Evolutionary conservation across 1,284 basidiomycete genomes (phyloP), one percentile per base, ranked within the genome.

Genomic region (Rhodotorula sp.): DNA sequence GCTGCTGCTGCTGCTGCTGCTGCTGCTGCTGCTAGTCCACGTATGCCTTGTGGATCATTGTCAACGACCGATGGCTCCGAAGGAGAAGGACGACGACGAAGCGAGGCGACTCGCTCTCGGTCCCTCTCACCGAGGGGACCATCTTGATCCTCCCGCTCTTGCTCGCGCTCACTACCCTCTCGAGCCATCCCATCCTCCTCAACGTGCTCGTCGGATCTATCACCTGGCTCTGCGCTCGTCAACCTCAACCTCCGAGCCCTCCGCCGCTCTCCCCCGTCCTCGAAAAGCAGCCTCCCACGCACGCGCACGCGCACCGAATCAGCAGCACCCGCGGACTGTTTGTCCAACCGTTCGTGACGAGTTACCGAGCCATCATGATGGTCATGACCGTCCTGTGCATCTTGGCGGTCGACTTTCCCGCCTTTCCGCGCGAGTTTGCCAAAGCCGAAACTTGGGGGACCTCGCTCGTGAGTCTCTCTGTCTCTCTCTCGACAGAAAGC

Each of bases 401-500:
- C 73, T 87, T 99, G 14, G 96, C 97, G 0, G 96, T 99, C 61
- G 97, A 99, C 80, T 99, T 99, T 79, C 87, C 87, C 0, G 86
- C 96, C 34, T 99, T 98, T 79, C 96, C 96, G 0, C 87, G 97
- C 20, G 82, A 83, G 14, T 86, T 97, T 62, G 93, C 90, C 16
- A 99, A 99, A 80, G 96, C 93, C 79, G 95, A 99, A 82, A 90
- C 91, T 0, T 97, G 88, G 83, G 97, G 97, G 0, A 92, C 93
- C 0, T 96, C 93, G 31, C 79, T 97, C 81, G 93, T 94, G 76
- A 77, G 88, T 85, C 34, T 34, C 54, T 2, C 29, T 29, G 29
- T 18, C 7, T 8, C 20, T 18, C 7, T 8, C 20, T 15, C 29
- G 64, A 15, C 21, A 34, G 14, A 26, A 56, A 15, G 15, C 6